Evolutionary conservation across 2,329 filamentous ascomycete genomes (phyloP), one percentile per base, ranked within the genome.

Genomic region (Diaporthe velutina): DNA sequence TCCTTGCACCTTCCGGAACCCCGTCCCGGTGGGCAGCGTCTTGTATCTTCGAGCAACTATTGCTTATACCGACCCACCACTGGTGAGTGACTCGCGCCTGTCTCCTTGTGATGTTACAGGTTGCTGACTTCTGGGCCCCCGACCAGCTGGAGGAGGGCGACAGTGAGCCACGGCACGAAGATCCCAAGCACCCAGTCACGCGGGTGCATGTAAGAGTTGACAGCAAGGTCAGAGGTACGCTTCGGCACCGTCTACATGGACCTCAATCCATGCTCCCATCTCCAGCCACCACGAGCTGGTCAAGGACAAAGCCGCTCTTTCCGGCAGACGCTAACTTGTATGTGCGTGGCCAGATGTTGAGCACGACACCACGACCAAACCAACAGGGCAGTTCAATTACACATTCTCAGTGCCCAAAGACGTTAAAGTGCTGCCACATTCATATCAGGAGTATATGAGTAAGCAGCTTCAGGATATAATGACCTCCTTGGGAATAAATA

Each of bases 311-410:
- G 40, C 40, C 48, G 28, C 28, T 33, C 25, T 8, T 30, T 5
- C 3, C n/a, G 22, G 50, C 52, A 10, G 35, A 30, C 54, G 61
- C 70, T 75, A 57, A 75, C 66, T 58, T 35, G 48, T 38, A 9
- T 25, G 45, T 38, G 10, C 35, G 8, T 58, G 48, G 19, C 22
- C 22, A 28, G 90, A 94, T 79, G 91, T 95, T 40, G 92, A 94
- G 83, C 83, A 85, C 72, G 83, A 83, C 48, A 88, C 88, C 66
- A 90, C 90, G 33, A 67, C 57, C 57, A 92, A 90, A 79, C 89
- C 92, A 3, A 94, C 93, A 0, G 93, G 93, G 6, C 92, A 93
- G 78, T 95, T 95, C 84, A 93, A 94, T 79, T 95, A 95, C 80
- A 94, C 93, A 0, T 85, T 85, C 71, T 78, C 81, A 2, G 83